Conservation (phyloP, 1,284 basidiomycete genomes). For the Ceratobasidium sp. region DNA sequence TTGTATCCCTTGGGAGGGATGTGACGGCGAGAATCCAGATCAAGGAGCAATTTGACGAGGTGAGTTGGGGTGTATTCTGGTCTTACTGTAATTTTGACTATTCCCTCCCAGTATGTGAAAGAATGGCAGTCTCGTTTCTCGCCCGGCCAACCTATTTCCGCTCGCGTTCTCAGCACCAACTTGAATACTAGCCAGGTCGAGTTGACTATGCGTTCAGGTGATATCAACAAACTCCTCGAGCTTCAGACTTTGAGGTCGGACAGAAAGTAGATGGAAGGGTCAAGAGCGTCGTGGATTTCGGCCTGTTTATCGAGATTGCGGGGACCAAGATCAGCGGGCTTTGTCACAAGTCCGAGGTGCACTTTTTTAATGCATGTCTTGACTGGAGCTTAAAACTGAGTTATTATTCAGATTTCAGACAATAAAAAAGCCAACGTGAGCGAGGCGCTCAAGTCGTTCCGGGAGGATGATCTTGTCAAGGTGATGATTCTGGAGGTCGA, state of each 20-base stretch:
- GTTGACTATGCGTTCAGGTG: slow-evolving; percentile 82
- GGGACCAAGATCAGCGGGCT: slow-evolving; percentile 88
- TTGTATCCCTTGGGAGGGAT: slow-evolving; percentile 85
- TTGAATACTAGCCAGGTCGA: slow-evolving; percentile 82
- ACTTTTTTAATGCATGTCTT: slow-evolving; percentile 50
- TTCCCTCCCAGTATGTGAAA: slow-evolving; percentile 80
- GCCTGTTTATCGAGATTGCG: slow-evolving; percentile 91
- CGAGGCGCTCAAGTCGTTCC: slow-evolving; percentile 85
- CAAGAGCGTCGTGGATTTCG: slow-evolving; percentile 87
- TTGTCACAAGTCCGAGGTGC: slow-evolving; percentile 92
- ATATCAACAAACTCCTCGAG: slow-evolving; percentile 62
- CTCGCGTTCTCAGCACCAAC: slow-evolving; percentile 85
- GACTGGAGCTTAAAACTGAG: slow-evolving; percentile 49
- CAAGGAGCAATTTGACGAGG: slow-evolving; percentile 91
- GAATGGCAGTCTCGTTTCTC: slow-evolving; percentile 92
- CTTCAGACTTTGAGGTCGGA: slow-evolving; percentile 74
- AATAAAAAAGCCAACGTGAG: slow-evolving; percentile 83
- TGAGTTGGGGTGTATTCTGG: slow-evolving; percentile 57
- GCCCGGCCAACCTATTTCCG: slow-evolving; percentile 86
- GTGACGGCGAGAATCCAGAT: slow-evolving; percentile 95
- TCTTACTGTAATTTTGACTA: slow-evolving; percentile 26
- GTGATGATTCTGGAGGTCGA: slow-evolving; percentile 83
- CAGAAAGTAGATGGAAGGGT: slow-evolving; percentile 82
- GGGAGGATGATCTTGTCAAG: slow-evolving; percentile 88
- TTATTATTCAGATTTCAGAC: slow-evolving; percentile 76